Conservation (phyloP, 2,329 filamentous ascomycete species). For the Ilyonectria robusta region DNA sequence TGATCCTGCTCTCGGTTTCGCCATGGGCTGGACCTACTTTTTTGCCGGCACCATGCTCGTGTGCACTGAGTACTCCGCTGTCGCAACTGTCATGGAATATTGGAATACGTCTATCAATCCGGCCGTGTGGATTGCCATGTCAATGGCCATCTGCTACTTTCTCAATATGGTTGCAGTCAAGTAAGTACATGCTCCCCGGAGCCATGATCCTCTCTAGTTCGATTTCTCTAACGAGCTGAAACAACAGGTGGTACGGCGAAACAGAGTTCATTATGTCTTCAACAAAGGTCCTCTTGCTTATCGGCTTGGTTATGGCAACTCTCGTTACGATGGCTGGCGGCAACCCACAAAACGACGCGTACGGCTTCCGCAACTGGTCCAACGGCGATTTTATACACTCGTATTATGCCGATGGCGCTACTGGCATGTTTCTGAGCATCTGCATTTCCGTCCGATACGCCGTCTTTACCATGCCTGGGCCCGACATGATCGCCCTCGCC, state of each 20-base stretch:
- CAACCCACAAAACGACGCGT: background rate
- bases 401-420: background rate
- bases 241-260: slow-evolving; percentile 51
- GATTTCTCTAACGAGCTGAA: no score
- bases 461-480: background rate
- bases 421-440: background rate
- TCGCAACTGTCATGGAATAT: slow-evolving; percentile 60
- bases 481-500: background rate
- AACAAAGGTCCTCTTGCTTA: slow-evolving; percentile 60
- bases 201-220: no score
- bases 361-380: background rate
- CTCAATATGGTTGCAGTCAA: slow-evolving; percentile 61
- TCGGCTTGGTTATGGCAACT: slow-evolving; percentile 32
- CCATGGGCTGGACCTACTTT: slow-evolving; percentile 65
- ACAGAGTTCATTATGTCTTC: slow-evolving; percentile 68
- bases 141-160: slow-evolving; percentile 58
- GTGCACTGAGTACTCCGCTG: slow-evolving; percentile 59
- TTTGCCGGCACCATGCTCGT: slow-evolving; percentile 60
- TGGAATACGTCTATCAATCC: slow-evolving; percentile 58
- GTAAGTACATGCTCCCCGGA: background rate
- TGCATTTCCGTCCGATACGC: background rate
- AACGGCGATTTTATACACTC: background rate
- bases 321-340: background rate
- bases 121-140: slow-evolving; percentile 62
- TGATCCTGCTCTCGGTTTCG: slow-evolving; percentile 70